phyloP scores from a whole-genome alignment of 2,329 filamentous ascomycete species.

The Paraconiothyrium sp. region DNA sequence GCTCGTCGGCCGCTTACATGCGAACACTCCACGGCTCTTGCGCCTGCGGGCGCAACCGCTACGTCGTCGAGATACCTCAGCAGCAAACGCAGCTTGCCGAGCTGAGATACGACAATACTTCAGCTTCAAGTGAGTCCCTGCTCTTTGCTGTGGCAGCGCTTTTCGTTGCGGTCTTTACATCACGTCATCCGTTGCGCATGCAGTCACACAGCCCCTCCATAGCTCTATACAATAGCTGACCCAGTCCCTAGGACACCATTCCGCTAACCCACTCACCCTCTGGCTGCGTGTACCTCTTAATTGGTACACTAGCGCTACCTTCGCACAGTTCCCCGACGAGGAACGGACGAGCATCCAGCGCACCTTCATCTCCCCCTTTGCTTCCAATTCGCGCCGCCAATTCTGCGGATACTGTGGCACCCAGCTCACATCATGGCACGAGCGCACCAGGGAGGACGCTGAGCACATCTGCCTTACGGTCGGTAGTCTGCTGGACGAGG shows the following conservation, averaged over 20 bases:
- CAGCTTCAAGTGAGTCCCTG: conserved; percentile 72
- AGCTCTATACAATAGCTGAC: conserved; percentile 18
- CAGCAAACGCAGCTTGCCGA: conserved; percentile 71
- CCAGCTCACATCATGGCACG: conserved; percentile 83
- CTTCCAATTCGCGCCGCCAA: conserved; percentile 70
- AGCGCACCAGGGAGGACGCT: conserved; percentile 73
- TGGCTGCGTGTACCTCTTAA: conserved; percentile 83
- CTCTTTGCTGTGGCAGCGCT: background rate
- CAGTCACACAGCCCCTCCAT: conserved; percentile 14
- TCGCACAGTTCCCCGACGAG: conserved; percentile 82
- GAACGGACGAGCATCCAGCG: conserved; percentile 56
- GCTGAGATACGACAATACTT: conserved; percentile 71
- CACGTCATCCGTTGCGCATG: conserved; percentile 22
- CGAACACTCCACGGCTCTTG: conserved; percentile 77
- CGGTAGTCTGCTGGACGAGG: conserved; percentile 76
- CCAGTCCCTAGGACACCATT: conserved; percentile 63
- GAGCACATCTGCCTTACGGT: conserved; percentile 83
- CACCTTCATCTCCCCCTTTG: conserved; percentile 52
- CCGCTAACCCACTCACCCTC: conserved; percentile 77
- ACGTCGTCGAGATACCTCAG: conserved; percentile 75
- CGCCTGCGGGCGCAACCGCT: conserved; percentile 86
- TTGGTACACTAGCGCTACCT: conserved; percentile 81
- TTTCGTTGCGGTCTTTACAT: background rate
- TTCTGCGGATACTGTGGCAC: conserved; percentile 96
- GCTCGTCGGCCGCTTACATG: conserved; percentile 21